A percentile compares a stretch with the other conserved stretches of the same genome.
Evolutionary conservation across 2,329 filamentous ascomycete species (phyloP).

Genomic region (Sphaerulina vaccinii): DNA sequence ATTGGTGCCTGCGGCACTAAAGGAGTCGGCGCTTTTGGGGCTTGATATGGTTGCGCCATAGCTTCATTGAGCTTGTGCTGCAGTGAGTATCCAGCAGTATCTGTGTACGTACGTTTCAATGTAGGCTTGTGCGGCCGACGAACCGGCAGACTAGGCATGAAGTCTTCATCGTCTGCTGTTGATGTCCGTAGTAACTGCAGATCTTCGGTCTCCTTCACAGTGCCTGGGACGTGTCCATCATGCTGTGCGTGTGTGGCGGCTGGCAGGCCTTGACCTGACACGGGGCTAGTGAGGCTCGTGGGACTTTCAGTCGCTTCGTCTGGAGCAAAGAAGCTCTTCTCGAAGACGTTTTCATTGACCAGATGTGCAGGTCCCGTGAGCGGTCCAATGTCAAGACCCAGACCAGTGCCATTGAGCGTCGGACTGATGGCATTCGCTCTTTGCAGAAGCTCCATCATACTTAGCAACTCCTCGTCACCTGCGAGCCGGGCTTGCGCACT

Average conservation of each 20-base stretch:
- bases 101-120: constrained; percentile 85
- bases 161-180: constrained; percentile 27
- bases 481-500: constrained; percentile 78
- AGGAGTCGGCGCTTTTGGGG: constrained; percentile 51
- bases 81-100: constrained; percentile 70
- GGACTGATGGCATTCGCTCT: constrained; percentile 75
- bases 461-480: constrained; percentile 83
- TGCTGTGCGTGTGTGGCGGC: neutral
- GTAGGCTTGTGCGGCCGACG: constrained; percentile 37
- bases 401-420: constrained; percentile 54
- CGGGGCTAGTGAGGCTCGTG: constrained; percentile 34
- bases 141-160: constrained; percentile 41
- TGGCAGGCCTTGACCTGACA: constrained; percentile 11
- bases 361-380: constrained; percentile 76
- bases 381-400: constrained; percentile 57
- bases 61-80: constrained; percentile 84
- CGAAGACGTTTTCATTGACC: constrained; percentile 77
- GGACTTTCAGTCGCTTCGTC: constrained; percentile 42
- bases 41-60: constrained; percentile 75
- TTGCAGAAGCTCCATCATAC: constrained; percentile 84
- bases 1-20: constrained; percentile 35
- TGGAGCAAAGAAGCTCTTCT: constrained; percentile 65
- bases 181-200: constrained; percentile 14
- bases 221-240: constrained; percentile 15
- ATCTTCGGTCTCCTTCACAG: constrained; percentile 14